A percentile compares a stretch with the other conserved stretches of the same genome.
phyloP scores from a whole-genome alignment of 257 asterid genomes.

The Anisodus tanguticus region DNA sequence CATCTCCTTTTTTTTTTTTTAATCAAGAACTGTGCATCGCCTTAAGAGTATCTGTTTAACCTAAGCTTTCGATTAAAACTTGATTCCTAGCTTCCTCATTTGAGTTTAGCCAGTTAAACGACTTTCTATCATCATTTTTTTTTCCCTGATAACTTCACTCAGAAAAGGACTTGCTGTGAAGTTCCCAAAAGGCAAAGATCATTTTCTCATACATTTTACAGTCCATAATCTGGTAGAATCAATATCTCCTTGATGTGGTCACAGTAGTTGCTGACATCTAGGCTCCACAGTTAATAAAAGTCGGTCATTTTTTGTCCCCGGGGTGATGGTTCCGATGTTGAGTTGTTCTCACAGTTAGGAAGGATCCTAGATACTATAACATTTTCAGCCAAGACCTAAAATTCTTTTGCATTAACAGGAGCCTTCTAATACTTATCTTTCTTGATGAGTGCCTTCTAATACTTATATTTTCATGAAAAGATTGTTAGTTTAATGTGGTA shows the following conservation, averaged over 20 bases:
- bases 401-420: neutral
- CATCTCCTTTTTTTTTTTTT: neutral
- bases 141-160: neutral
- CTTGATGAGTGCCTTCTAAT: neutral
- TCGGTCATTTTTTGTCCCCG: neutral
- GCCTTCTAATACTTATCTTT: neutral
- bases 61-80: neutral
- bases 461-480: neutral
- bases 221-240: slow-evolving; percentile 18
- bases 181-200: neutral
- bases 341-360: neutral
- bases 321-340: neutral
- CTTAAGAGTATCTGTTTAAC: neutral
- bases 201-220: neutral
- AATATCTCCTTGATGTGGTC: slow-evolving; percentile 14
- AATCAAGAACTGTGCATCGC: neutral
- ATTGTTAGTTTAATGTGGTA: neutral
- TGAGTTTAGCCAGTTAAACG: neutral
- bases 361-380: neutral
- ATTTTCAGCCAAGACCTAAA: neutral
- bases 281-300: neutral
- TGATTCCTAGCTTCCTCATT: neutral
- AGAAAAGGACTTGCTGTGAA: neutral
- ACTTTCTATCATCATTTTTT: neutral
- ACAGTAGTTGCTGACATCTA: slow-evolving; percentile 9